Percentiles rank a stretch among this genome's conserved stretches.
Conservation (phyloP, 768 basidiomycete genomes). For the Xerocomellus amylosporus region DNA sequence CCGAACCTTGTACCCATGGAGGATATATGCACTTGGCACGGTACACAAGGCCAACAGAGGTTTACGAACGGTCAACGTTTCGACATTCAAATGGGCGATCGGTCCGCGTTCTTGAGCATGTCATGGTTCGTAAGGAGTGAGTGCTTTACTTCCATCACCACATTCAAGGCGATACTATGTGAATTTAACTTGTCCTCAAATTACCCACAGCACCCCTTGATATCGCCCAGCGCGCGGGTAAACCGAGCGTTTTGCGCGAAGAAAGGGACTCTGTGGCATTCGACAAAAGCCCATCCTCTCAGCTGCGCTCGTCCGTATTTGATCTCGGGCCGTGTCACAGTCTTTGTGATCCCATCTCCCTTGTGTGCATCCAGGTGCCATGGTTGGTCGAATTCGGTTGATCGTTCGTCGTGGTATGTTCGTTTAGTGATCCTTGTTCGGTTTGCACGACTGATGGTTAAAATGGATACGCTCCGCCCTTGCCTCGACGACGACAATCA, state of each 20-base stretch:
- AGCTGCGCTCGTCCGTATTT: background rate
- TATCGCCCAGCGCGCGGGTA: background rate
- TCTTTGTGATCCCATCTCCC: background rate
- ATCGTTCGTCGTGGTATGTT: background rate
- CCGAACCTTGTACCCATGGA: conserved; percentile 2
- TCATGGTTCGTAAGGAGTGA: background rate
- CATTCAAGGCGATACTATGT: background rate
- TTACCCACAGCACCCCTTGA: conserved; percentile 6
- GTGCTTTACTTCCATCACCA: conserved; percentile 8
- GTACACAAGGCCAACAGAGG: conserved; percentile 9
- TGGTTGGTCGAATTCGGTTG: background rate
- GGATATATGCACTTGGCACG: background rate
- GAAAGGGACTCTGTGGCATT: background rate
- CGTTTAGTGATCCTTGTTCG: background rate
- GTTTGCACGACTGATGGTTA: background rate
- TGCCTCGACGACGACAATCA: conserved; percentile 3
- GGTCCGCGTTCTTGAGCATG: background rate
- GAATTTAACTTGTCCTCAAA: conserved; percentile 10
- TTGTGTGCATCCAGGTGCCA: background rate
- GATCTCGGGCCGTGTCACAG: background rate
- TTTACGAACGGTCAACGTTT: background rate
- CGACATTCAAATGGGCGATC: conserved; percentile 1
- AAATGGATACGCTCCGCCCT: conserved; percentile 6
- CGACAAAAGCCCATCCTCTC: background rate
- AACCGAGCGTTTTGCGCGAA: background rate